Base-by-base conservation (phyloP, 78 protist species). In the Ministeria vibrans region DNA sequence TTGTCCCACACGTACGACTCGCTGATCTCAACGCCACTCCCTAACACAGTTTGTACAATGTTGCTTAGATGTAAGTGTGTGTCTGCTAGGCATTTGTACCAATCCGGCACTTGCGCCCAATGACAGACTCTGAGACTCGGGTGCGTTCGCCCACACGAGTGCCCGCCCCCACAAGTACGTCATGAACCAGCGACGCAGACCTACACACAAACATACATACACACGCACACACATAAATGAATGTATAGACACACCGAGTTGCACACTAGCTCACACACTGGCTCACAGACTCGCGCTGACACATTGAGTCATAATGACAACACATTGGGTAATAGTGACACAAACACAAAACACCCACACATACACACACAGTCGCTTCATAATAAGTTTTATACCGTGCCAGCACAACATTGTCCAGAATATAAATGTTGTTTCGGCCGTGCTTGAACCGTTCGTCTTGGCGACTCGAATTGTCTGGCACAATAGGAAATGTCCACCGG, bases 401-500 rank as follows among this genome's bases (percentile, higher is more conserved):
- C 27, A 90, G 55, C n/a, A n/a, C 77, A 15, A 86, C 95, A 28
- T 73, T 49, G n/a, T 41, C 32, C 30, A 86, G 88, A 22, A 73
- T 66, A 66, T 87, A 92, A 7, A 83, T 69, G 83, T 82, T 68
- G 71, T 80, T 76, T 38, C 92, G 86, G 20, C 82, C 62, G 49
- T 70, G 55, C 0, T 73, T 70, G 63, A 82, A 88, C 28, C 46
- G 51, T 2, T 86, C 38, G 36, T 42, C 77, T 42, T 80, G 62
- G 78, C 62, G 49, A 25, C 75, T 72, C 75, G 79, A 84, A 78
- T 38, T 70, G 66, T 92, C 95, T 11, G 95, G 95, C 18, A 87
- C 93, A 66, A 89, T 71, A 2, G 95, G 95, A 43, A 87, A 87
- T 0, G 88, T 71, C 95, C 93, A 92, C n/a, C 95, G 81, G 41